A percentile compares a stretch with the other conserved stretches of the same genome.
Conservation (phyloP, 208 protist species). For the Polymyxa betae region DNA sequence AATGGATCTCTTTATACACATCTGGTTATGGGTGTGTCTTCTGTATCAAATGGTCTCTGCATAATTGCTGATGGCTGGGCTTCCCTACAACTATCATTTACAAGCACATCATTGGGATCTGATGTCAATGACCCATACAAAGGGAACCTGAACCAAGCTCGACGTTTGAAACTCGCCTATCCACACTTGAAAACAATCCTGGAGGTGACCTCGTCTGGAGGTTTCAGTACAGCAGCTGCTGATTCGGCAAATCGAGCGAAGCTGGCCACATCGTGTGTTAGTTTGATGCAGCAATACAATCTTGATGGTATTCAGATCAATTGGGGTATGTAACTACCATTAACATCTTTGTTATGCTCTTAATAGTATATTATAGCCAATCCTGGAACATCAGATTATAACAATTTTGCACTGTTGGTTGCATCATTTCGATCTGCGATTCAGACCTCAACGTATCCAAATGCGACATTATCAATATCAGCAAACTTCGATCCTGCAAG, state of each 20-base stretch:
- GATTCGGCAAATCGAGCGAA: background rate
- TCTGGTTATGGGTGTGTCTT: background rate
- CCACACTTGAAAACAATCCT: constrained; percentile 49
- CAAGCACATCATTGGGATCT: background rate
- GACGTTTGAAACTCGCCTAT: constrained; percentile 6
- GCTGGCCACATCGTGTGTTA: background rate
- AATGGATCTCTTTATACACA: constrained; percentile 27
- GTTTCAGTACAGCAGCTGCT: background rate
- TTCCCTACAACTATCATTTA: background rate
- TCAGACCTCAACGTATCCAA: no score
- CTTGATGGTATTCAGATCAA: constrained; percentile 9
- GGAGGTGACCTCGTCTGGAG: background rate
- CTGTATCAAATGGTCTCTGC: background rate
- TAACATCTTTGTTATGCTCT: background rate
- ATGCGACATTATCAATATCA: background rate
- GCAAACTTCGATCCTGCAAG: background rate
- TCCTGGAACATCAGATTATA: background rate
- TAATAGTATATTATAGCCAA: background rate
- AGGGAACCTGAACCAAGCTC: background rate
- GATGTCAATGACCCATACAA: constrained; percentile 31
- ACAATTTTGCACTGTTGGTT: background rate
- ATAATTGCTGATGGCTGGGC: background rate
- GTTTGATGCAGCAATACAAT: constrained; percentile 26
- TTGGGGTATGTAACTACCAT: background rate
- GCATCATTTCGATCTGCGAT: background rate